These are phyloP conservation scores for Cercospora zeina DNA, from an alignment of 2,329 filamentous ascomycete species.

Conservation along the genomic window DNA sequence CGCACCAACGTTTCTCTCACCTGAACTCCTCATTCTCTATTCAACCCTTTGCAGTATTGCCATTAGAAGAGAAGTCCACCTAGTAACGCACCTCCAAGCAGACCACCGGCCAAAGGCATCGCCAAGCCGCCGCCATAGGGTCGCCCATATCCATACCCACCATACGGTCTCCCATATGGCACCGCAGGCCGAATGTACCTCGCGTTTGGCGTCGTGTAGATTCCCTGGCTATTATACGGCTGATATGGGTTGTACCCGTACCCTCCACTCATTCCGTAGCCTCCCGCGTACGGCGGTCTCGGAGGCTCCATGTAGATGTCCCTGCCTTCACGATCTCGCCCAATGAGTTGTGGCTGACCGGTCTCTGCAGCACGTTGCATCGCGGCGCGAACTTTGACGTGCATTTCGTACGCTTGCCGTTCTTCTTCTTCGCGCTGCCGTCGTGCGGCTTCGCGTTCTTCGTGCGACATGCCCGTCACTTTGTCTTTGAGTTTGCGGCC, in stretches of 20 bases:
- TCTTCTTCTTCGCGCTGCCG: slow-evolving; percentile 53
- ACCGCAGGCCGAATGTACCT: slow-evolving; percentile 52
- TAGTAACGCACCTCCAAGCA: slow-evolving; percentile 50
- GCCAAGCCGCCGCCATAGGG: slow-evolving; percentile 43
- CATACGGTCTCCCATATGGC: slow-evolving; percentile 47
- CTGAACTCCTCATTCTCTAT: too few relatives aligned
- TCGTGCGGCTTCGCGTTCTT: slow-evolving; percentile 54
- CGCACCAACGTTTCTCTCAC: not conserved
- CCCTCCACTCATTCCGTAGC: slow-evolving; percentile 36
- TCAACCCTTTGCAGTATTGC: not conserved
- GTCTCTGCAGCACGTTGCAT: slow-evolving; percentile 56
- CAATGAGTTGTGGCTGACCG: slow-evolving; percentile 57
- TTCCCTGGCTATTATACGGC: slow-evolving; percentile 31
- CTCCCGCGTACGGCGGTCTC: slow-evolving; percentile 36
- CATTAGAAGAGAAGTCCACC: slow-evolving; percentile 10
- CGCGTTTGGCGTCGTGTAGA: slow-evolving; percentile 52
- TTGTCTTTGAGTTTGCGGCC: slow-evolving; percentile 62
- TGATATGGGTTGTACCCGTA: slow-evolving; percentile 37
- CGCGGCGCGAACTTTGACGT: slow-evolving; percentile 53
- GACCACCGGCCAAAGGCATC: slow-evolving; percentile 45
- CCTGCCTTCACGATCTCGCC: slow-evolving; percentile 55
- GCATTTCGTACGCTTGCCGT: slow-evolving; percentile 53
- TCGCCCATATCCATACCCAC: slow-evolving; percentile 39
- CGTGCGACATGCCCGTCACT: slow-evolving; percentile 58
- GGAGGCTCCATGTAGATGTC: slow-evolving; percentile 63